Conservation (phyloP, 371 early-diverging fungal species). For the Lichtheimia ornata region DNA sequence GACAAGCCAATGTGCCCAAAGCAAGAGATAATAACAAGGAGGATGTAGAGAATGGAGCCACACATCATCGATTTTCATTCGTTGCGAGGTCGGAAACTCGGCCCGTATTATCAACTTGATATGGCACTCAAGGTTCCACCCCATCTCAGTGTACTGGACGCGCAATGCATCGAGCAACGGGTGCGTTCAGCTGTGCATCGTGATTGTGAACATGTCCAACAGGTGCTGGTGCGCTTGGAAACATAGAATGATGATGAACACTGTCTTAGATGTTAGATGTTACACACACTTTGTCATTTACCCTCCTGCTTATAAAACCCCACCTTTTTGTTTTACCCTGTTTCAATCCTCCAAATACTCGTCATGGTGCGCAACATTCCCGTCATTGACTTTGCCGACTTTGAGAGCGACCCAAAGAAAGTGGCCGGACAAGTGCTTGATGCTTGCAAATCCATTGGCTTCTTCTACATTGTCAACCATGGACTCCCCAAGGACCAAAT, state of each 20-base stretch:
- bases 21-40: neutral
- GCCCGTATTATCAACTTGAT: constrained; percentile 47
- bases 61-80: constrained; percentile 43
- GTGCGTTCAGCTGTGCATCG: constrained; percentile 30
- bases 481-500: constrained; percentile 48
- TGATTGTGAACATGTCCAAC: constrained; percentile 38
- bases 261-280: neutral
- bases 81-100: constrained; percentile 46
- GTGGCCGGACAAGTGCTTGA: constrained; percentile 47
- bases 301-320: neutral
- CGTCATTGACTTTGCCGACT: constrained; percentile 48
- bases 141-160: constrained; percentile 29
- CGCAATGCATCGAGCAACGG: constrained; percentile 29
- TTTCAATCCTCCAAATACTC: neutral
- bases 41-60: constrained; percentile 20
- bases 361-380: constrained; percentile 10
- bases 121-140: constrained; percentile 40
- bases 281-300: neutral
- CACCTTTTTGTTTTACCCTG: neutral
- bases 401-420: constrained; percentile 25
- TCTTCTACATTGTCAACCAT: constrained; percentile 66
- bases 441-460: constrained; percentile 62
- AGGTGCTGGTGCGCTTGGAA: constrained; percentile 37
- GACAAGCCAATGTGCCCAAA: too few species aligned
- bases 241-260: neutral